Conservation (phyloP, 2,329 filamentous ascomycete species). For the Talaromyces amestolkiae region DNA sequence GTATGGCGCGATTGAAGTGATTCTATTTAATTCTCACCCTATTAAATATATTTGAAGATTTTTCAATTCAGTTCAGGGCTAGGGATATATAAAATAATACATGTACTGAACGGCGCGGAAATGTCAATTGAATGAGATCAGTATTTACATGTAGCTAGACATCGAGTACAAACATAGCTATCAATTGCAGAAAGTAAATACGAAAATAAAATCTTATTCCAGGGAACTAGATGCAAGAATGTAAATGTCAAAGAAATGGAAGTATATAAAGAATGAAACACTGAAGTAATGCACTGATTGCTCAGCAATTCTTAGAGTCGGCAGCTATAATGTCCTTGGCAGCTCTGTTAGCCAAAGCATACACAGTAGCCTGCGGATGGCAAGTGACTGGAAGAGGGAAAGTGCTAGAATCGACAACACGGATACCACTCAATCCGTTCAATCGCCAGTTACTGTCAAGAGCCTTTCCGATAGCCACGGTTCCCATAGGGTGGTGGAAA, state of each 20-base stretch:
- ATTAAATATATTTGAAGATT: too few relatives aligned
- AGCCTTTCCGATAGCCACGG: background rate
- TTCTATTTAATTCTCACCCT: too few relatives aligned
- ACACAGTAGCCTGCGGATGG: background rate
- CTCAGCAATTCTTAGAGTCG: background rate
- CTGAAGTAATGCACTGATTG: background rate
- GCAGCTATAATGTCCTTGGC: background rate
- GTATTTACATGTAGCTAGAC: too few relatives aligned
- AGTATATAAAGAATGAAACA: background rate
- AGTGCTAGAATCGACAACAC: background rate
- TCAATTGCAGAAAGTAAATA: background rate
- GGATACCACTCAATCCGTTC: background rate
- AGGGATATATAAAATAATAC: too few relatives aligned
- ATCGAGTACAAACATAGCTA: too few relatives aligned
- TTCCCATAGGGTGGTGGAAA: conserved; percentile 8
- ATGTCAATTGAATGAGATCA: too few relatives aligned
- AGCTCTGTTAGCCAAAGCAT: background rate
- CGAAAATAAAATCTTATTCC: background rate
- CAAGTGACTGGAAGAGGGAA: background rate
- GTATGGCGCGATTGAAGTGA: too few relatives aligned
- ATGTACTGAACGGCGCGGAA: too few relatives aligned
- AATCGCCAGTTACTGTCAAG: background rate
- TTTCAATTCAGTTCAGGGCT: too few relatives aligned
- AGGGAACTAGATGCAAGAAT: background rate
- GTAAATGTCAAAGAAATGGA: background rate